Conservation (phyloP, 1,284 basidiomycete genomes). For the Malassezia yamatoensis region DNA sequence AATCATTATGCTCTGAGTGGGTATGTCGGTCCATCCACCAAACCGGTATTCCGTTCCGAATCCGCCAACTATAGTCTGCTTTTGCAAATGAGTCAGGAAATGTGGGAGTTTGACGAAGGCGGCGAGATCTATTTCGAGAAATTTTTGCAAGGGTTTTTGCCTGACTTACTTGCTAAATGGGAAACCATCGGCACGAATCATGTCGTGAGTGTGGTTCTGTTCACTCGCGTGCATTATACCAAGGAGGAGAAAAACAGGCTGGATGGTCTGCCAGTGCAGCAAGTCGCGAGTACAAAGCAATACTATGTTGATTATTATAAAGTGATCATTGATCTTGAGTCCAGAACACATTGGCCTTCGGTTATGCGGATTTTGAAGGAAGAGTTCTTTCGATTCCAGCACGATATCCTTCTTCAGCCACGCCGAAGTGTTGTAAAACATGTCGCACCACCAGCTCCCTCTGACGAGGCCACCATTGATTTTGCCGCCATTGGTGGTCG, state of each 20-base stretch:
- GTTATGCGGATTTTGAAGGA: conserved; percentile 77
- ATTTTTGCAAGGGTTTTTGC: conserved; percentile 62
- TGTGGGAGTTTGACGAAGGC: conserved; percentile 95
- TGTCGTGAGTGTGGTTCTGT: conserved; percentile 83
- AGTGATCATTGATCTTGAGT: conserved; percentile 81
- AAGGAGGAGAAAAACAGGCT: conserved; percentile 48
- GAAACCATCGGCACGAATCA: conserved; percentile 70
- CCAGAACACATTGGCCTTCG: conserved; percentile 72
- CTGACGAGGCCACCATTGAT: conserved; percentile 16
- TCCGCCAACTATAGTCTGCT: conserved; percentile 74
- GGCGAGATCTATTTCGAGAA: conserved; percentile 80
- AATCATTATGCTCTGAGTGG: conserved; percentile 56
- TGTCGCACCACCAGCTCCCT: conserved; percentile 27
- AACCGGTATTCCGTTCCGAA: conserved; percentile 71
- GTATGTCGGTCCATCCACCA: conserved; percentile 70
- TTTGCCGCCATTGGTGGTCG: conserved; percentile 6
- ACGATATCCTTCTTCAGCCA: conserved; percentile 40
- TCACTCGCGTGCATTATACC: conserved; percentile 87
- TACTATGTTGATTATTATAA: conserved; percentile 85
- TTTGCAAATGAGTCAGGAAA: conserved; percentile 87
- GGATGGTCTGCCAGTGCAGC: conserved; percentile 55
- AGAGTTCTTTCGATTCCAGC: conserved; percentile 50
- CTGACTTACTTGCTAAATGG: conserved; percentile 49
- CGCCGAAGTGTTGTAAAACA: conserved; percentile 30
- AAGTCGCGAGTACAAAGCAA: conserved; percentile 59